These are phyloP conservation scores for Cryptococcus floricola DNA, from an alignment of 1,284 basidiomycete species.

Conservation along the genomic window DNA sequence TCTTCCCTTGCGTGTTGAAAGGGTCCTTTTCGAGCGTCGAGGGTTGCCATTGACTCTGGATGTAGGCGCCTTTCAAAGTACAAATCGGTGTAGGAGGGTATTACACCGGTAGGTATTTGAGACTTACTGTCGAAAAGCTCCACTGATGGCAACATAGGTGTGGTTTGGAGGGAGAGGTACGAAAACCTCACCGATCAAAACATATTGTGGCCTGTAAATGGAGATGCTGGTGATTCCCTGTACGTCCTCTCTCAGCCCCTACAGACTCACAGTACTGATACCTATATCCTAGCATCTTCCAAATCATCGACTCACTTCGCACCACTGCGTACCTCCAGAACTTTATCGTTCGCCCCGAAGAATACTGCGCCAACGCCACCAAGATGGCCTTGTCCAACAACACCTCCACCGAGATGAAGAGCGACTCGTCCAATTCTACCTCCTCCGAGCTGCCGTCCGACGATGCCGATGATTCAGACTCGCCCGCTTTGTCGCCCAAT, in stretches of 20 bases:
- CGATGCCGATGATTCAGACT: background rate
- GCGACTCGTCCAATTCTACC: background rate
- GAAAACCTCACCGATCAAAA: constrained; percentile 5
- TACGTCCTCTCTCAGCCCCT: background rate
- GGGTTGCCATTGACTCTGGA: background rate
- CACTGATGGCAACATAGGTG: background rate
- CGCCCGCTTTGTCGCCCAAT: background rate
- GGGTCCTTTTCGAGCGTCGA: background rate
- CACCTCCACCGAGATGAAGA: background rate
- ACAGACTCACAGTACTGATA: background rate
- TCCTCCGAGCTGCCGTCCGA: background rate
- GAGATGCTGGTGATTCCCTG: constrained; percentile 5
- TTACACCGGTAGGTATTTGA: background rate
- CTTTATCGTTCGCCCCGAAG: constrained; percentile 1
- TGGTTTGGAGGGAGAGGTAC: constrained; percentile 10
- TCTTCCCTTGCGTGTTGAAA: background rate
- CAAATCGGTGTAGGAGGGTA: constrained; percentile 13
- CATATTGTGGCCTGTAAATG: constrained; percentile 5
- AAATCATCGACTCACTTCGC: constrained; percentile 7
- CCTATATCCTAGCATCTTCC: constrained; percentile 3
- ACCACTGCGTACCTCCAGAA: constrained; percentile 11
- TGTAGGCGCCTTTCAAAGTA: constrained; percentile 8
- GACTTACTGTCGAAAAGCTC: too few species aligned
- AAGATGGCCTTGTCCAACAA: background rate
- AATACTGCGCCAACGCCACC: background rate